Evolutionary conservation across 768 basidiomycete species (phyloP).

Genomic region (Macrolepiota fuliginosa): DNA sequence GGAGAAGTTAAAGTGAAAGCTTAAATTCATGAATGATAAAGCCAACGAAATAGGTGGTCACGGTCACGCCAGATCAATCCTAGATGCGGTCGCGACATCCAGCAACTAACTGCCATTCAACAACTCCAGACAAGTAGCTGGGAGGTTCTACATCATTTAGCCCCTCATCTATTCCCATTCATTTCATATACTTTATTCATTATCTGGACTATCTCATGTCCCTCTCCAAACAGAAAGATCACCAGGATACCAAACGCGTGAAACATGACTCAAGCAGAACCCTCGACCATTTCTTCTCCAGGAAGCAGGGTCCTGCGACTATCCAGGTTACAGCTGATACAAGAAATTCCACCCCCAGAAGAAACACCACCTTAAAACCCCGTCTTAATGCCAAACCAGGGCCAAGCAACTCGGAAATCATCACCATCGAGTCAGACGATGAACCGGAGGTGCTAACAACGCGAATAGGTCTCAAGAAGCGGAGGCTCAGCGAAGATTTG

Average conservation of each 20-base stretch:
- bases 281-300: constrained; percentile 9
- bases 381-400: not conserved
- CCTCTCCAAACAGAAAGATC: not conserved
- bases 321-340: not conserved
- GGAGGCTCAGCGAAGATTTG: constrained; percentile 18
- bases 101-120: too few species aligned
- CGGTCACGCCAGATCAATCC: too few species aligned
- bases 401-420: constrained; percentile 35
- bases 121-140: not conserved
- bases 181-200: not conserved
- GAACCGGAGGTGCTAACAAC: constrained; percentile 39
- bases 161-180: not conserved
- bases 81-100: too few species aligned
- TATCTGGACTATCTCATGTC: not conserved
- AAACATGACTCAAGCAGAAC: constrained; percentile 1
- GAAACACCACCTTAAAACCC: not conserved
- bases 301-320: not conserved
- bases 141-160: not conserved
- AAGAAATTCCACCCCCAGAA: not conserved
- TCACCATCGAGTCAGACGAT: constrained; percentile 64
- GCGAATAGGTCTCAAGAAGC: constrained; percentile 21
- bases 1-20: too few species aligned
- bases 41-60: too few species aligned
- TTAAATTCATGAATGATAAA: too few species aligned
- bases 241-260: not conserved